These are phyloP conservation scores for Fragilariopsis cylindrus DNA, from an alignment of 108 stramenopile genomes.

Conservation along the genomic window DNA sequence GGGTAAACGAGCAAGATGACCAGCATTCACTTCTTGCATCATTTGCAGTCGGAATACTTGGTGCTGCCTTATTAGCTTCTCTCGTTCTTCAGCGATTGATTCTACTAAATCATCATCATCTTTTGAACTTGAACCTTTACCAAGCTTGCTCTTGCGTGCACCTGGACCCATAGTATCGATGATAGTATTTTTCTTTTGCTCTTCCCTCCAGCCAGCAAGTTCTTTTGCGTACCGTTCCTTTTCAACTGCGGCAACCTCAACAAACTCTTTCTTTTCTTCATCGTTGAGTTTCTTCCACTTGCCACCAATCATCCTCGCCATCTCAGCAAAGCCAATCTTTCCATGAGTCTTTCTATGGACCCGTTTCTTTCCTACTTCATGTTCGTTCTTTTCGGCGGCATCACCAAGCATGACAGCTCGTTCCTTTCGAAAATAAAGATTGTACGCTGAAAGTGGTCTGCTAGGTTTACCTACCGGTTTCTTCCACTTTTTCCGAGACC, in stretches of 20 bases:
- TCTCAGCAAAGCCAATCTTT: slow-evolving; percentile 76
- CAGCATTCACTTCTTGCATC: slow-evolving; percentile 4
- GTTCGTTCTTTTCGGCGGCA: slow-evolving; percentile 25
- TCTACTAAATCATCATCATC: background rate
- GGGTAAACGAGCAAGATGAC: slow-evolving; percentile 1
- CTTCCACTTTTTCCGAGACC: slow-evolving; percentile 40
- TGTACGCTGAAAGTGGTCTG: slow-evolving; percentile 44
- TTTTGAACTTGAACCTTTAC: background rate
- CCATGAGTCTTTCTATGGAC: slow-evolving; percentile 79
- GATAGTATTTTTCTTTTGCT: slow-evolving; percentile 24
- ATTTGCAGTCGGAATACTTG: slow-evolving; percentile 15
- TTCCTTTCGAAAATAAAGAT: slow-evolving; percentile 42
- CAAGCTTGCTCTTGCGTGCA: background rate
- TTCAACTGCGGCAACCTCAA: slow-evolving; percentile 30
- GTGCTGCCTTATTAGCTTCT: background rate
- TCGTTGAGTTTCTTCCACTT: slow-evolving; percentile 52
- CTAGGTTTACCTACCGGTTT: slow-evolving; percentile 43
- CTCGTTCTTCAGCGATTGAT: slow-evolving; percentile 1
- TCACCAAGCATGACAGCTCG: slow-evolving; percentile 39
- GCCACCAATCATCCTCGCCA: slow-evolving; percentile 62
- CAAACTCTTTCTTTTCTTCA: slow-evolving; percentile 20
- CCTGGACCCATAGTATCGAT: background rate
- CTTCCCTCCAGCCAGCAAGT: slow-evolving; percentile 38
- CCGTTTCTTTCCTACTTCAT: slow-evolving; percentile 39
- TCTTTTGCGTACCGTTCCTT: slow-evolving; percentile 42